Evolutionary conservation across 768 basidiomycete species (phyloP).

Genomic region (Suillus placidus): DNA sequence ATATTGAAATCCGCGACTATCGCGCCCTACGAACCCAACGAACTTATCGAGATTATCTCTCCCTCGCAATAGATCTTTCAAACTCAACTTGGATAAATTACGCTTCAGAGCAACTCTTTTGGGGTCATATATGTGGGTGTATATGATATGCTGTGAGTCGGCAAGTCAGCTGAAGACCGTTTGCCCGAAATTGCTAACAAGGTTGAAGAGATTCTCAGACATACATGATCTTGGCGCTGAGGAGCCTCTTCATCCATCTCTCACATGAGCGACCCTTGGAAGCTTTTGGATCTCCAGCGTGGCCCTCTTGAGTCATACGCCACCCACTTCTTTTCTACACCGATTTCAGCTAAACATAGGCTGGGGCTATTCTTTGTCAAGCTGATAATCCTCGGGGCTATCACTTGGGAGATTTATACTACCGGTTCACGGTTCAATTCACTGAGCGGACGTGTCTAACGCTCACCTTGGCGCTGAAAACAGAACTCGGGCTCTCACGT

Average conservation of each 20-base stretch:
- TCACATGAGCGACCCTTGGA: neutral
- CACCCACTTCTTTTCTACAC: neutral
- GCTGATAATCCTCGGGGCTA: neutral
- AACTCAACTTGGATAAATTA: slow-evolving; percentile 5
- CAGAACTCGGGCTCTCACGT: neutral
- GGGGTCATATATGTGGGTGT: neutral
- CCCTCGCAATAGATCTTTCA: neutral
- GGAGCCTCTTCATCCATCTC: too few relatives aligned
- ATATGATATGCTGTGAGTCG: neutral
- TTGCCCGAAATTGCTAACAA: neutral
- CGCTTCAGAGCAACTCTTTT: neutral
- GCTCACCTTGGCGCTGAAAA: neutral
- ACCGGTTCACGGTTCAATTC: neutral
- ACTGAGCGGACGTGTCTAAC: slow-evolving; percentile 1
- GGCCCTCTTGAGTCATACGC: neutral
- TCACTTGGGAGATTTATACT: neutral
- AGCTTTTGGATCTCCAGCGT: neutral
- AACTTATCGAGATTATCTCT: neutral
- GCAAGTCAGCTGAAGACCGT: neutral
- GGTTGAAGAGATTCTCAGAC: neutral
- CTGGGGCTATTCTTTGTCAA: neutral
- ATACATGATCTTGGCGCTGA: neutral
- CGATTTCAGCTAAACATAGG: neutral
- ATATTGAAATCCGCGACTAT: neutral
- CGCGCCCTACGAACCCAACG: neutral